Percentiles rank a stretch among this genome's conserved stretches.
Evolutionary conservation across 2,329 filamentous ascomycete species (phyloP).

Genomic region (Aspergillus sp.): DNA sequence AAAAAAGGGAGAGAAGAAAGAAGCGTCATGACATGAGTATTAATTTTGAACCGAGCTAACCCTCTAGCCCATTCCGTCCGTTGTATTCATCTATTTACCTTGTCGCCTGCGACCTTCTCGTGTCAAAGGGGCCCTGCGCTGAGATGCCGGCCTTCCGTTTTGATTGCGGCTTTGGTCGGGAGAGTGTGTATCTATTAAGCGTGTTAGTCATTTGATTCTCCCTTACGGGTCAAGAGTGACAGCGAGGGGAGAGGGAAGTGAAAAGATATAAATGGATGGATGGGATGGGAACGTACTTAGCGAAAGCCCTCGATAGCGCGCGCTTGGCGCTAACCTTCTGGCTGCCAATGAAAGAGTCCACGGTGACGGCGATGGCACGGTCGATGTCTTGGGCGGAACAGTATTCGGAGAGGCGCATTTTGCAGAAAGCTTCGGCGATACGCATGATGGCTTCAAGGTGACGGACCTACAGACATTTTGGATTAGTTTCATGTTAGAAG

Average conservation of each 20-base stretch:
- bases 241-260: background rate
- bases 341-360: conserved; percentile 92
- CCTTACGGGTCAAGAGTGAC: background rate
- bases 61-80: too few species aligned
- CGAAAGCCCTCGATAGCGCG: conserved; percentile 87
- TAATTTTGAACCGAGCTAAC: background rate
- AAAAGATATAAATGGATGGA: too few species aligned
- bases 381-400: conserved; percentile 89
- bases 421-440: conserved; percentile 89
- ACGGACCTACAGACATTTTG: conserved; percentile 65
- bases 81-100: background rate
- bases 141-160: conserved; percentile 39
- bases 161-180: conserved; percentile 40
- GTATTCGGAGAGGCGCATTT: conserved; percentile 97
- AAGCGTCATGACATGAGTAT: background rate
- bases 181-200: conserved; percentile 36
- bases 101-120: conserved; percentile 12
- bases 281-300: conserved; percentile 73
- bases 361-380: conserved; percentile 92
- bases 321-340: conserved; percentile 99
- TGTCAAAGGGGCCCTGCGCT: conserved; percentile 27
- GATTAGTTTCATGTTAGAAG: background rate
- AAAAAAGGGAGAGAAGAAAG: background rate
- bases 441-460: conserved; percentile 98
- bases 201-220: conserved; percentile 7